Evolutionary conservation across 2,329 filamentous ascomycete genomes (phyloP).

Genomic region (Beauveria scarabaeidicola): DNA sequence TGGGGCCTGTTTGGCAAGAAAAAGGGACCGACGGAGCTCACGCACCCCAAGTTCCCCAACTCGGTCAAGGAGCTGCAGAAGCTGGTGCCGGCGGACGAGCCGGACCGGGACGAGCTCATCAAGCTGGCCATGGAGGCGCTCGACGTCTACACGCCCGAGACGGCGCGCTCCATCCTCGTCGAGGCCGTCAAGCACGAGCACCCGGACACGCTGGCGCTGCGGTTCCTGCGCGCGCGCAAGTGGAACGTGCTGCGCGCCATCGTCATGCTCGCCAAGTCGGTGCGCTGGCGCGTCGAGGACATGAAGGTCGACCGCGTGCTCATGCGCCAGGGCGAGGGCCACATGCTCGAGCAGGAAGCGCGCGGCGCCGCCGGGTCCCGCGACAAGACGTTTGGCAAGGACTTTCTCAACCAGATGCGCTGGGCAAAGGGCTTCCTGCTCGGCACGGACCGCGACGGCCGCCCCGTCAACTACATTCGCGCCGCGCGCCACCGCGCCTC

Average conservation of each 20-base stretch:
- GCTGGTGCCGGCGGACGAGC: conserved; percentile 39
- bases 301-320: conserved; percentile 80
- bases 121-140: conserved; percentile 74
- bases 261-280: conserved; percentile 81
- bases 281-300: conserved; percentile 73
- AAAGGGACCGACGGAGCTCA: conserved; percentile 49
- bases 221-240: conserved; percentile 72
- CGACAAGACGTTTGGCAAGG: conserved; percentile 55
- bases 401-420: conserved; percentile 70
- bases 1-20: conserved; percentile 7
- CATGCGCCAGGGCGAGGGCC: conserved; percentile 60
- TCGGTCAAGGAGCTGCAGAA: conserved; percentile 25
- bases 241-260: conserved; percentile 86
- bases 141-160: conserved; percentile 61
- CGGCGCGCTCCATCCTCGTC: conserved; percentile 71
- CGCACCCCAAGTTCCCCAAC: conserved; percentile 37
- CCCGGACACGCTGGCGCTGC: conserved; percentile 68
- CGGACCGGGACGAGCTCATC: conserved; percentile 82
- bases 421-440: conserved; percentile 84
- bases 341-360: conserved; percentile 48
- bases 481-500: conserved; percentile 67
- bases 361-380: conserved; percentile 36
- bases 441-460: conserved; percentile 66
- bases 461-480: conserved; percentile 73
- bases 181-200: conserved; percentile 84